Base-by-base conservation (phyloP, 805 yeast species). In the Maudiozyma saulgeensis region DNA sequence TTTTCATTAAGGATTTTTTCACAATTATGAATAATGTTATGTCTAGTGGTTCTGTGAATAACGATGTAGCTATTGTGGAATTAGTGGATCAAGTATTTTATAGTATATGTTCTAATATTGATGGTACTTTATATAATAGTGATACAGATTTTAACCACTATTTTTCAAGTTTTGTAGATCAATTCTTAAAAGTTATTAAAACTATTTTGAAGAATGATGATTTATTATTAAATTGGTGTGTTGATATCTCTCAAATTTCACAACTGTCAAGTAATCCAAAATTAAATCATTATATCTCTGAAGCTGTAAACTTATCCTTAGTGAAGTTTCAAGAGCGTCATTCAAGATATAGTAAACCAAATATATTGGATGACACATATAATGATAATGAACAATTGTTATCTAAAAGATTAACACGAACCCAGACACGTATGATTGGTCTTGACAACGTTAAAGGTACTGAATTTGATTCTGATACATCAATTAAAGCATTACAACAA, bases 1-100 rank as follows among this genome's bases (percentile, higher is more conserved):
- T 88, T 32, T 82, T 88, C 69, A 90, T 96, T 1, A 73, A 71
- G 23, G 78, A 82, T 57, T 81, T 85, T 16, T 74, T 87, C 45
- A 69, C 72, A 19, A 81, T 90, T 25, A 70, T 90, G 60, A 63
- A 62, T 25, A 61, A 71, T 9, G 75, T 83, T 15, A 57, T 84
- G 42, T 55, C 68, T 37, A 62, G 63, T 47, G 49, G 49, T 16
- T 57, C 59, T 45, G 58, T 66, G 15, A 73, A 81, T 23, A 74
- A 74, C 19, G 98, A 90, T 58, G 65, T 81, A 41, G 69, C 80
- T 0, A 71, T 87, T 2, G 72, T 81, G 46, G 83, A 81, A 58
- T 67, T 73, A 39, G 70, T 78, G 4, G 69, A 75, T 37, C 63
- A 68, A 21, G 76, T 81, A 0, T 81, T 75, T 56, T 53, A 64